Percentiles rank a stretch among this genome's conserved stretches.
These are phyloP conservation scores for Neofusicoccum umdonicola DNA, from an alignment of 2,329 filamentous ascomycete genomes.

Conservation along the genomic window DNA sequence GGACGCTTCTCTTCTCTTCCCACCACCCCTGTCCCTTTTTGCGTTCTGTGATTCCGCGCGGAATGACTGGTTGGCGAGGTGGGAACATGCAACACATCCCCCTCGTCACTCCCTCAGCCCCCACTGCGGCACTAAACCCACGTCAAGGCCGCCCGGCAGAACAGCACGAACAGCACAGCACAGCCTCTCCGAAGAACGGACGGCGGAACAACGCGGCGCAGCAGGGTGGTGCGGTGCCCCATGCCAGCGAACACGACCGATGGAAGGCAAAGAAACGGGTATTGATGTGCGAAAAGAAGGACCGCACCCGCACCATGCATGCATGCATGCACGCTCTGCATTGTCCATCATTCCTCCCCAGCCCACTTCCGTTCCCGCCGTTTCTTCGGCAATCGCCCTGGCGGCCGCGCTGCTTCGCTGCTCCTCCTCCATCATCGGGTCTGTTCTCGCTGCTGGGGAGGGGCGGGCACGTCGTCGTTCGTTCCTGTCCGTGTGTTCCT, in stretches of 20 bases:
- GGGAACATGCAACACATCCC: background rate
- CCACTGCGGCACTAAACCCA: background rate
- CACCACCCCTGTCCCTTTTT: too few relatives aligned
- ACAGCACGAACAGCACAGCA: background rate
- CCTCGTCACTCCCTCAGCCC: background rate
- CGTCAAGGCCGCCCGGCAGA: constrained; percentile 12
- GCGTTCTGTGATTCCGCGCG: too few relatives aligned
- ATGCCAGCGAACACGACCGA: too few relatives aligned
- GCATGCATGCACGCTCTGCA: background rate
- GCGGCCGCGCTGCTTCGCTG: too few relatives aligned
- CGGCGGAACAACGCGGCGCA: background rate
- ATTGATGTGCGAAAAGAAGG: too few relatives aligned
- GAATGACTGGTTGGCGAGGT: too few relatives aligned
- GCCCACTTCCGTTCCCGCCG: background rate
- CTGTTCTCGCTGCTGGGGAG: too few relatives aligned
- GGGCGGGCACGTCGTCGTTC: background rate
- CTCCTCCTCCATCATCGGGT: too few relatives aligned
- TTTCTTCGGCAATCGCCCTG: background rate
- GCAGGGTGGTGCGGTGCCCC: background rate
- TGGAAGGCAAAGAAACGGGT: too few relatives aligned
- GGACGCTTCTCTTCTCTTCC: too few relatives aligned
- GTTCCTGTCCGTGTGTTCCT: background rate
- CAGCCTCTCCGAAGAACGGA: too few relatives aligned
- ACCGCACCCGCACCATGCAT: too few relatives aligned
- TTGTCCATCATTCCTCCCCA: background rate